phyloP scores from a whole-genome alignment of 768 basidiomycete species.

The Cystobasidium onofrii region DNA sequence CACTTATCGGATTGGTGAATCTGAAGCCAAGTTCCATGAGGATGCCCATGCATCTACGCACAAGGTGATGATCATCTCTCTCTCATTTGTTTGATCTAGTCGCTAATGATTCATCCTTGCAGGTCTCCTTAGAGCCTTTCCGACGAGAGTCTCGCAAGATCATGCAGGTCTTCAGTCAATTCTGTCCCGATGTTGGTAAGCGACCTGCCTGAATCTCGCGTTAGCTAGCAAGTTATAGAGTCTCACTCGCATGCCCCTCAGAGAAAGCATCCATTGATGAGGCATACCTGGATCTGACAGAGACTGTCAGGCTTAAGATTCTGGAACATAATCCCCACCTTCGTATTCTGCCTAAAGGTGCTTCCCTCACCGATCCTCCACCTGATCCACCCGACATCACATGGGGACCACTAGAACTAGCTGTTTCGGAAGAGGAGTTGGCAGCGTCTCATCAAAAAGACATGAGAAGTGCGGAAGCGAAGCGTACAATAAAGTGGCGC shows the following conservation, averaged over 20 bases:
- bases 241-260: slow-evolving; percentile 43
- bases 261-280: slow-evolving; percentile 98
- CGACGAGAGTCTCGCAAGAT: slow-evolving; percentile 82
- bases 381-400: neutral
- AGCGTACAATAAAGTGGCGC: slow-evolving; percentile 60
- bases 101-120: neutral
- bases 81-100: neutral
- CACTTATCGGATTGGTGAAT: slow-evolving; percentile 77
- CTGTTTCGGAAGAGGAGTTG: neutral
- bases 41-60: slow-evolving; percentile 78
- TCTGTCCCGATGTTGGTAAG: slow-evolving; percentile 48
- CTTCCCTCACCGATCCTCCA: slow-evolving; percentile 11
- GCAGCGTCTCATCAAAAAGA: neutral
- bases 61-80: slow-evolving; percentile 55
- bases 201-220: neutral
- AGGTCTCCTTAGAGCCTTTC: slow-evolving; percentile 90
- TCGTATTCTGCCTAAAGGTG: slow-evolving; percentile 52
- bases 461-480: neutral
- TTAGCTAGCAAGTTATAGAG: too few species aligned
- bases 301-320: slow-evolving; percentile 64
- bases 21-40: slow-evolving; percentile 83
- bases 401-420: neutral
- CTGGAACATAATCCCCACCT: slow-evolving; percentile 70
- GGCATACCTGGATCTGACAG: slow-evolving; percentile 83
- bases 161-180: slow-evolving; percentile 66